Evolutionary conservation across 2,329 filamentous ascomycete species (phyloP), one percentile per base, ranked within the genome.

Genomic region (Fusarium avenaceum): DNA sequence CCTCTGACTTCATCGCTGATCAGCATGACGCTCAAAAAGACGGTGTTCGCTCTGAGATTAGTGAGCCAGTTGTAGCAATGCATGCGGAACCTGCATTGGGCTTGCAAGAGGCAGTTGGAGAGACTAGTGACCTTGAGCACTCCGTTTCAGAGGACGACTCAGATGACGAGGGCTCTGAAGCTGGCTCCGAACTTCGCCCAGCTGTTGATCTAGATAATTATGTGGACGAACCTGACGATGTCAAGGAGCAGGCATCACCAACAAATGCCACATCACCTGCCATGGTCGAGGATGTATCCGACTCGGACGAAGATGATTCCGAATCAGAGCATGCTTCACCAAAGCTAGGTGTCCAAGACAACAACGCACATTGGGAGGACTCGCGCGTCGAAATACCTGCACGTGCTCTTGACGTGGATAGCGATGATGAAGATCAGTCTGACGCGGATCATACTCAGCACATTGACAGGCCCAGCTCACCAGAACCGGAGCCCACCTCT

Each of bases 251-350:
- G 15, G 33, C 6, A 5, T 28, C 24, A 24, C 17, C 30, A 19
- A 32, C 15, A n/a, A 24, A 26, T 20, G 20, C 11, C 24, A 28
- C 35, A 47, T 33, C 52, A 11, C 13, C 26, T 35, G 35, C 17
- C 33, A 6, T 20, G 14, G 24, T 20, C 24, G 59, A 54, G 19
- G 54, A 53, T 19, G 38, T 15, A n/a, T 52, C 40, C 32, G 44
- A 49, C 15, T 42, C 50, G 20, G 56, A 66, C 19, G 20, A 47
- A 33, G 32, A 44, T 8, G 39, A 57, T 19, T 44, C 46, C 22
- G 43, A 52, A 10, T 38, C 49, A n/a, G 48, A 67, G 38, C 49
- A 52, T 48, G 24, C 46, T 24, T 65, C 53, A 20, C 52, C 51
- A 19, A 48, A 44, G 28, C 17, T 46, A 17, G 42, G 19, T 20